These are phyloP conservation scores for Shiraia sp. DNA, from an alignment of 2,329 filamentous ascomycete species.

Conservation along the genomic window DNA sequence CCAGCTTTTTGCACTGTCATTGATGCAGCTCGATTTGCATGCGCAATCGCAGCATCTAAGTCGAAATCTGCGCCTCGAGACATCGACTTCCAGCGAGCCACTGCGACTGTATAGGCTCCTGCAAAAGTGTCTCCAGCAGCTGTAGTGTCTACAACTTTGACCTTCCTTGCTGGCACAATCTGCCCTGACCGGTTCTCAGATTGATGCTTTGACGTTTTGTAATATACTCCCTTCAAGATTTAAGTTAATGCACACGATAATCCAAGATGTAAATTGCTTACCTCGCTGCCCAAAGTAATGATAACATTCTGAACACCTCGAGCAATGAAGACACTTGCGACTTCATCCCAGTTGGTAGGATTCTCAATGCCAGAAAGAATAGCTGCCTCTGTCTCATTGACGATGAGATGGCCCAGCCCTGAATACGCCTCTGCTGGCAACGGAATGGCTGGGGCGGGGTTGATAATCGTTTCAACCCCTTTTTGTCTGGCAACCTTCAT, in stretches of 20 bases:
- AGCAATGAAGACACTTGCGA: conserved; percentile 60
- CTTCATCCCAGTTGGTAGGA: conserved; percentile 37
- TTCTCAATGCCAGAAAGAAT: conserved; percentile 64
- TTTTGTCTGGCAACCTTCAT: conserved; percentile 41
- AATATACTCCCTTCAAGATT: conserved; percentile 44
- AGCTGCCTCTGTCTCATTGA: conserved; percentile 89
- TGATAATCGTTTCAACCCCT: conserved; percentile 67
- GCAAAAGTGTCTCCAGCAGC: conserved; percentile 95
- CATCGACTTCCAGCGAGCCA: conserved; percentile 57
- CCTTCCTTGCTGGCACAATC: conserved; percentile 66
- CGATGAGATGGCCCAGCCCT: conserved; percentile 75
- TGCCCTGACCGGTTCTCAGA: conserved; percentile 48
- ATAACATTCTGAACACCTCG: conserved; percentile 76
- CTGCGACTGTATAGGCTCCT: conserved; percentile 78
- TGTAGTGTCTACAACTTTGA: conserved; percentile 86
- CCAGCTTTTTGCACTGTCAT: conserved; percentile 68
- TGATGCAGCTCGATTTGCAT: conserved; percentile 66
- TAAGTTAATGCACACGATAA: conserved; percentile 23
- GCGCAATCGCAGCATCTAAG: conserved; percentile 62
- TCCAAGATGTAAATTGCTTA: conserved; percentile 37
- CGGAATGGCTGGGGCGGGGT: conserved; percentile 73
- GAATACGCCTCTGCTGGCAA: conserved; percentile 69
- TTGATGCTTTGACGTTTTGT: conserved; percentile 51
- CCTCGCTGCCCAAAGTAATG: conserved; percentile 80
- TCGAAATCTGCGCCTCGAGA: conserved; percentile 49